Evolutionary conservation across 1,284 basidiomycete genomes (phyloP).

Genomic region (Sanguinoderma infundibulare): DNA sequence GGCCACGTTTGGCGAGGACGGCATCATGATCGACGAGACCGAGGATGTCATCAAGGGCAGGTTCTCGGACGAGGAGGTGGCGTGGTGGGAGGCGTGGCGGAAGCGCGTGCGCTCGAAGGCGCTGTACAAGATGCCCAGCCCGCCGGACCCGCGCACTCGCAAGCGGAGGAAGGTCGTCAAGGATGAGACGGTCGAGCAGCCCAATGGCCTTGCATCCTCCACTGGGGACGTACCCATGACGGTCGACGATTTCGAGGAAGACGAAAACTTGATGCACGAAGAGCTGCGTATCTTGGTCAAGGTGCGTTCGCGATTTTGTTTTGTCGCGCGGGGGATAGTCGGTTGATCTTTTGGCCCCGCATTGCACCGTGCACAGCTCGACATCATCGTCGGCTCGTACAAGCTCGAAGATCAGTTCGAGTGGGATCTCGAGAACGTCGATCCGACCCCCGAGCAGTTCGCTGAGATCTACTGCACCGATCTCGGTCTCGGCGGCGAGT

Average conservation of each 20-base stretch:
- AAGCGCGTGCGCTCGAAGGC: conserved; percentile 49
- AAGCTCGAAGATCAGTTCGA: conserved; percentile 98
- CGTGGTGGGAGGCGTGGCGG: conserved; percentile 79
- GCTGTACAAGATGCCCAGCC: conserved; percentile 30
- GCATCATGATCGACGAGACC: conserved; percentile 34
- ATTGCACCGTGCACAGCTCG: conserved; percentile 61
- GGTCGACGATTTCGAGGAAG: conserved; percentile 44
- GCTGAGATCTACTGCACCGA: conserved; percentile 89
- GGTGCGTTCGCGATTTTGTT: conserved; percentile 39
- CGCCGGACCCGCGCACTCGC: conserved; percentile 32
- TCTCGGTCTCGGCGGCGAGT: conserved; percentile 91
- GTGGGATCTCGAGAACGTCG: conserved; percentile 89
- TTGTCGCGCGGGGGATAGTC: conserved; percentile 1
- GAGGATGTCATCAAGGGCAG: conserved; percentile 45
- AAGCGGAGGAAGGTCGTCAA: conserved; percentile 42
- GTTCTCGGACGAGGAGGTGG: conserved; percentile 54
- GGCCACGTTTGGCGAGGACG: conserved; percentile 41
- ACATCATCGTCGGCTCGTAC: conserved; percentile 93
- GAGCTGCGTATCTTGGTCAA: conserved; percentile 93
- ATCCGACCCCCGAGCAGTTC: conserved; percentile 90
- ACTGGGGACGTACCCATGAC: conserved; percentile 28
- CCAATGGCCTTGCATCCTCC: conserved; percentile 6
- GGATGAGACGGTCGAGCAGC: conserved; percentile 30
- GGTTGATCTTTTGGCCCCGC: conserved; percentile 20
- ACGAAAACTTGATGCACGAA: conserved; percentile 66